These are phyloP conservation scores for Dactylonectria macrodidyma DNA, from an alignment of 2,329 filamentous ascomycete genomes.

Conservation along the genomic window DNA sequence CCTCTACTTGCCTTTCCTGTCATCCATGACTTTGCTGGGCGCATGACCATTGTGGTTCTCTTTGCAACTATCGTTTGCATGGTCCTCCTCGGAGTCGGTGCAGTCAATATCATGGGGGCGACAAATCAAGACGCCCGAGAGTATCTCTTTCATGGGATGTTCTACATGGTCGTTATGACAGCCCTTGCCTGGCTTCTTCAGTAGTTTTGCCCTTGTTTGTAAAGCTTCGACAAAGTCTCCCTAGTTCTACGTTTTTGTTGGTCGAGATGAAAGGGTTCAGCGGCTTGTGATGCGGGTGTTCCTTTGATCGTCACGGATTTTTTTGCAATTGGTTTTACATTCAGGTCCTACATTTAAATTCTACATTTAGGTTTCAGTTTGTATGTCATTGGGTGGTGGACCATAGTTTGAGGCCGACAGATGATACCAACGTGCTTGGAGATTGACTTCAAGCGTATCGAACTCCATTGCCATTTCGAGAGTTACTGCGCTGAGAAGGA, in stretches of 20 bases:
- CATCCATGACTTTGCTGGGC: slow-evolving; percentile 69
- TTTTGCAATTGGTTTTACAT: no score
- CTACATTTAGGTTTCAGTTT: no score
- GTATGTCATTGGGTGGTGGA: no score
- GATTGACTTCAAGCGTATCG: no score
- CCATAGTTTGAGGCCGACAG: no score
- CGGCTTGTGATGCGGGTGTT: background rate
- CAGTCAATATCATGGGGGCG: slow-evolving; percentile 31
- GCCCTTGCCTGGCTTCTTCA: slow-evolving; percentile 44
- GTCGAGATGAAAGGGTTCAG: background rate
- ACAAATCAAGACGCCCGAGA: slow-evolving; percentile 39
- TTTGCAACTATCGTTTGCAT: slow-evolving; percentile 62
- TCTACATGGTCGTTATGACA: slow-evolving; percentile 57
- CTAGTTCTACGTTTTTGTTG: background rate
- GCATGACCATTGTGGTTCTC: slow-evolving; percentile 70
- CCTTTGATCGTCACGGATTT: no score
- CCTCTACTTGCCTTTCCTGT: slow-evolving; percentile 72
- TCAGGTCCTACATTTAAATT: no score
- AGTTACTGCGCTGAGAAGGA: no score
- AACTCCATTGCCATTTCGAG: no score
- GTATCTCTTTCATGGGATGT: slow-evolving; percentile 47
- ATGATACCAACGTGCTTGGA: no score
- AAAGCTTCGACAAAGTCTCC: background rate
- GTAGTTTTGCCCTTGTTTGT: background rate
- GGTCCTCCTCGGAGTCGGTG: slow-evolving; percentile 48